These are phyloP conservation scores for Gossypium laxum DNA, from an alignment of 441 rosid species.

Conservation along the genomic window DNA sequence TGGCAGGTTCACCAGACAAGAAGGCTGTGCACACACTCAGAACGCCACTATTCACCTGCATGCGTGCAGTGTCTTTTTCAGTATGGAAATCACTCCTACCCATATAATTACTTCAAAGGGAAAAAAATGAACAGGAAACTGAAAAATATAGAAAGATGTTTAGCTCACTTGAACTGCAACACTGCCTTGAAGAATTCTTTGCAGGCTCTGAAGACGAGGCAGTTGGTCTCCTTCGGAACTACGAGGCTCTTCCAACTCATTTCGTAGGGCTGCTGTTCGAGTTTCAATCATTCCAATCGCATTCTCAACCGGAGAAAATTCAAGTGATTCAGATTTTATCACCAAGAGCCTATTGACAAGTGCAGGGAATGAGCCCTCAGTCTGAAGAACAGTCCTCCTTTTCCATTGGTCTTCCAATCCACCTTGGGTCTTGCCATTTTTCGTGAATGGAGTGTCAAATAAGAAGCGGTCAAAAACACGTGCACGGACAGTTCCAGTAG, in stretches of 20 bases:
- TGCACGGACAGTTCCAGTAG: conserved; percentile 88
- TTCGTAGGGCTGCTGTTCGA: conserved; percentile 80
- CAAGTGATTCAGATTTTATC: conserved; percentile 85
- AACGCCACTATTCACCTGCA: conserved; percentile 95
- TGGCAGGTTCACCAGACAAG: conserved; percentile 95
- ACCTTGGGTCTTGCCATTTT: conserved; percentile 97
- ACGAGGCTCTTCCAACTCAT: conserved; percentile 97
- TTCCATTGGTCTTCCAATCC: conserved; percentile 99
- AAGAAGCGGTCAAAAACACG: conserved; percentile 92
- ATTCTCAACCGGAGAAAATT: conserved; percentile 96
- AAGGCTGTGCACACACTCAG: conserved; percentile 91
- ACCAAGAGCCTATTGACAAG: conserved; percentile 84
- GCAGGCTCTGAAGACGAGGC: conserved; percentile 92
- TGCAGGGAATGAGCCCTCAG: conserved; percentile 97
- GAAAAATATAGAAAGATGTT: not conserved
- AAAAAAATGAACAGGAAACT: not conserved
- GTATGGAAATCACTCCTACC: not conserved
- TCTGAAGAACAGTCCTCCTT: conserved; percentile 86
- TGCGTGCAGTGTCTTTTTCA: not conserved
- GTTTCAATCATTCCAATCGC: conserved; percentile 99
- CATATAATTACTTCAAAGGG: not conserved
- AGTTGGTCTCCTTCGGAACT: conserved; percentile 95
- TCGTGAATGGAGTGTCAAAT: conserved; percentile 95
- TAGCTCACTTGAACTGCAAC: conserved; percentile 91
- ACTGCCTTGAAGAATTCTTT: conserved; percentile 98